phyloP scores from a whole-genome alignment of 1,139 yeast species.

The Chernovozyma aurita region DNA sequence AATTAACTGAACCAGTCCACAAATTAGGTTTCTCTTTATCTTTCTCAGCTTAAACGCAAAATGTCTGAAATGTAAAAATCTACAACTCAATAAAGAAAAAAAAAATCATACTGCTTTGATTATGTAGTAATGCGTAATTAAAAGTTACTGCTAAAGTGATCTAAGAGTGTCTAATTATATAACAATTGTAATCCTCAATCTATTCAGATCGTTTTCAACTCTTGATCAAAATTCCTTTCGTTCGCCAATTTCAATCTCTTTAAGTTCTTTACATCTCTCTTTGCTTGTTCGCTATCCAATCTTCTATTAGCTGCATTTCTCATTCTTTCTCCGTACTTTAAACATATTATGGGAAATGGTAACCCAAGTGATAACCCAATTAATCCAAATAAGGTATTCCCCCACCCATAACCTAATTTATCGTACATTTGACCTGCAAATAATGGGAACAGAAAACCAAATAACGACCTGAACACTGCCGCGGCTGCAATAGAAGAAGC shows the following conservation, averaged over 20 bases:
- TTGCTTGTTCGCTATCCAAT: constrained; percentile 28
- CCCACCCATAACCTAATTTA: constrained; percentile 42
- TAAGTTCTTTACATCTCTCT: constrained; percentile 30
- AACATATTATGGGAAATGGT: constrained; percentile 43
- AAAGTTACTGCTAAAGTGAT: too few relatives aligned
- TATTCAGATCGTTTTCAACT: too few relatives aligned
- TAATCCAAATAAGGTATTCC: constrained; percentile 41
- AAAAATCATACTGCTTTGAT: too few relatives aligned
- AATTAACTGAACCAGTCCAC: constrained; percentile 96
- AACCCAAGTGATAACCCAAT: constrained; percentile 37
- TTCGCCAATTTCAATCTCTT: constrained; percentile 19
- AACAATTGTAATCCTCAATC: too few relatives aligned
- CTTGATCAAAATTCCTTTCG: too few relatives aligned
- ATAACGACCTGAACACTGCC: constrained; percentile 40
- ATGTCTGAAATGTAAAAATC: not conserved
- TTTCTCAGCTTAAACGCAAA: constrained; percentile 69
- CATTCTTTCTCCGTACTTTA: constrained; percentile 35
- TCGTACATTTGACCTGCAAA: constrained; percentile 39
- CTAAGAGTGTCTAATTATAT: too few relatives aligned
- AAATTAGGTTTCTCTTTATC: constrained; percentile 94
- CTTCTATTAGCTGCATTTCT: constrained; percentile 33
- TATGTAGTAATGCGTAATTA: too few relatives aligned
- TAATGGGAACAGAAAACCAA: constrained; percentile 42
- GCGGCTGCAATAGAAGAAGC: constrained; percentile 47
- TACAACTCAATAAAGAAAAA: too few relatives aligned